Evolutionary conservation across 129 eudicot species (phyloP), one percentile per base, ranked within the genome.

Genomic region (Mikania micrantha): DNA sequence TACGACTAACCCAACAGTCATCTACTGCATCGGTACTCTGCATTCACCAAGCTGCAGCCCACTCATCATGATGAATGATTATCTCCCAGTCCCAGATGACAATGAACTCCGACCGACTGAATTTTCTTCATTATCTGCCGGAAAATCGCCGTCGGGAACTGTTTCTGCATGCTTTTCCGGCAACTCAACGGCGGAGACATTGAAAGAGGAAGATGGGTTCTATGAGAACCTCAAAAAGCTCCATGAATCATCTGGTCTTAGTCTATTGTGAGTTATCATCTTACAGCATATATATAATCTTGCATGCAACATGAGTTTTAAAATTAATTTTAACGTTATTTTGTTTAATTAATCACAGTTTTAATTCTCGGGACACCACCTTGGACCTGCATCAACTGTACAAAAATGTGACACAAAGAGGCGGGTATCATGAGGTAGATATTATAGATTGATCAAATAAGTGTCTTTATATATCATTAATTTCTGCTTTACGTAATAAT

Each of bases 331-430:
- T 28, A 28, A 28, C 32, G 32, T 35, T 1, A 19, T 38, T 38
- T 13, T 19, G 9, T 12, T 54, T 2, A n/a, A n/a, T n/a, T 9
- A 9, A 25, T 80, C 63, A 21, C 91, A 88, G 88, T 31, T 88
- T 85, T 64, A 77, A 88, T 45, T 80, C 85, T 21, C 81, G 85
- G 32, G 74, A 78, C 65, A 4, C 88, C 9, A 80, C 47, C 35
- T 41, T 82, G 71, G 86, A 88, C 73, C 79, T 88, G 86, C 69
- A 82, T 41, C 65, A 58, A 53, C 53, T 88, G 35, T 82, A 88
- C 81, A 70, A 69, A 52, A 80, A 42, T 50, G 95, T 85, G 60
- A 85, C 74, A 13, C 57, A 80, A 74, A 69, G 78, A 75, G 91
- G 95, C 12, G 95, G 91, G 41, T 85, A 75, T 79, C 47, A 41